A percentile compares a stretch with the other conserved stretches of the same genome.
phyloP scores from a whole-genome alignment of 345 rosid species.

The Corchorus capsularis region DNA sequence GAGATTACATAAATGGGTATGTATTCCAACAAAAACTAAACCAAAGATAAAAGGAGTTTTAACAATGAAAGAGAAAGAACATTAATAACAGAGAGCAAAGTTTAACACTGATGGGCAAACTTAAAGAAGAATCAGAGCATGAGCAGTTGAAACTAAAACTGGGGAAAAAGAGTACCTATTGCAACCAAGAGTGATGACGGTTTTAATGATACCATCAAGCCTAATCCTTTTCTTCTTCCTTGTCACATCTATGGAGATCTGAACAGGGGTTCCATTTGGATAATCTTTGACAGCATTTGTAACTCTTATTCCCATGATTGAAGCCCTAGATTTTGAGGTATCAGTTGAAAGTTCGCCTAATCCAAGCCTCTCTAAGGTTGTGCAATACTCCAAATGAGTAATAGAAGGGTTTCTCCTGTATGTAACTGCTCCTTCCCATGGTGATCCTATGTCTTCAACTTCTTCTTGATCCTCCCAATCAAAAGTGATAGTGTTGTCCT shows the following conservation, averaged over 20 bases:
- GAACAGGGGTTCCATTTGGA: slow-evolving; percentile 92
- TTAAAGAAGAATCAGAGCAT: background rate
- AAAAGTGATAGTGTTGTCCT: slow-evolving; percentile 40
- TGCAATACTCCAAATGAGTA: slow-evolving; percentile 80
- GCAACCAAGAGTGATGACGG: slow-evolving; percentile 78
- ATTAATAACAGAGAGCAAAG: background rate
- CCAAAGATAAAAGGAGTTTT: background rate
- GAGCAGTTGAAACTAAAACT: background rate
- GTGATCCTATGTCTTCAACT: slow-evolving; percentile 53
- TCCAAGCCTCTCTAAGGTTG: slow-evolving; percentile 97
- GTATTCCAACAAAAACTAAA: background rate
- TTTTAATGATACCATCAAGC: slow-evolving; percentile 87
- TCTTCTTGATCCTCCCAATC: slow-evolving; percentile 65
- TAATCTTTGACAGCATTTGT: slow-evolving; percentile 88
- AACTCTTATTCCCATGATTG: slow-evolving; percentile 77
- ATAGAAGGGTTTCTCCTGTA: slow-evolving; percentile 73
- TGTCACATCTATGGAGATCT: slow-evolving; percentile 76
- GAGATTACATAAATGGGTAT: background rate
- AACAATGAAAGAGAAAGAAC: background rate
- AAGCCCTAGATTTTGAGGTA: slow-evolving; percentile 70
- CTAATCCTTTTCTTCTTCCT: slow-evolving; percentile 75
- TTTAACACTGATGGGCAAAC: background rate
- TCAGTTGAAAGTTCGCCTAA: slow-evolving; percentile 65
- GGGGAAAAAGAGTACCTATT: slow-evolving; percentile 52
- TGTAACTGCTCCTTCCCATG: slow-evolving; percentile 91